Conservation (phyloP, 768 basidiomycete genomes). For the Rhodotorula babjevae region DNA sequence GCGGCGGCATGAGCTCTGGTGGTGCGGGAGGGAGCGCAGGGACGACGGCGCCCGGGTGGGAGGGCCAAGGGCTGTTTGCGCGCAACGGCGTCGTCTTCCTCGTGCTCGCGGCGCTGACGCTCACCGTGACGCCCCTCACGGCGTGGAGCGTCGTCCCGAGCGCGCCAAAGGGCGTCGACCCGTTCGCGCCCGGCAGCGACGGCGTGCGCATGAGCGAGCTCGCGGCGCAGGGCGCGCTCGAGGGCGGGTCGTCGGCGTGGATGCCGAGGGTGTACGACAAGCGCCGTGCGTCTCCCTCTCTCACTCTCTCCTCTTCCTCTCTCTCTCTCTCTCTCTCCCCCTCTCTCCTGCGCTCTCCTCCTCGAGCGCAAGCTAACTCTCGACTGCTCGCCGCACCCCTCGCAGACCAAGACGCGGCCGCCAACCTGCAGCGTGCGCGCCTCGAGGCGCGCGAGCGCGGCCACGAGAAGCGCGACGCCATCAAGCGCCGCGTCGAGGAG, state of each 20-base stretch:
- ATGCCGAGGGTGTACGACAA: constrained; percentile 21
- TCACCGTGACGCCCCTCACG: constrained; percentile 21
- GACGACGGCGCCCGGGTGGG: constrained; percentile 10
- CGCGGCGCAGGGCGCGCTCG: background rate
- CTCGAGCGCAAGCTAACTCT: too few relatives aligned
- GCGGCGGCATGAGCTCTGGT: background rate
- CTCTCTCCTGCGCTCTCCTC: too few relatives aligned
- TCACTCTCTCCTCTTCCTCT: too few relatives aligned
- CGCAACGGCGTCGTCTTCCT: constrained; percentile 30
- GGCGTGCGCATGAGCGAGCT: constrained; percentile 1
- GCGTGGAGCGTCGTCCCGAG: constrained; percentile 12
- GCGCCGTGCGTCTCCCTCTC: background rate
- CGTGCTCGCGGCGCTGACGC: constrained; percentile 4
- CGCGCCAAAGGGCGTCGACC: background rate
- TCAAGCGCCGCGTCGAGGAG: constrained; percentile 14
- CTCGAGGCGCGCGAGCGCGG: constrained; percentile 21
- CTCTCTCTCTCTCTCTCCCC: too few relatives aligned
- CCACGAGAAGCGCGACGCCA: constrained; percentile 23
- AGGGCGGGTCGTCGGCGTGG: constrained; percentile 5
- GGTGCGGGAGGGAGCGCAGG: background rate
- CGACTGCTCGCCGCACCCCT: too few relatives aligned
- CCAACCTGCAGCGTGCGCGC: constrained; percentile 21
- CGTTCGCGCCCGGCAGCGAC: constrained; percentile 3
- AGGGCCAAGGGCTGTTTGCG: constrained; percentile 13
- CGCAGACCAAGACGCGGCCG: constrained; percentile 15